Conservation (phyloP, 1,284 basidiomycete genomes). For the Marasmius oreades region DNA sequence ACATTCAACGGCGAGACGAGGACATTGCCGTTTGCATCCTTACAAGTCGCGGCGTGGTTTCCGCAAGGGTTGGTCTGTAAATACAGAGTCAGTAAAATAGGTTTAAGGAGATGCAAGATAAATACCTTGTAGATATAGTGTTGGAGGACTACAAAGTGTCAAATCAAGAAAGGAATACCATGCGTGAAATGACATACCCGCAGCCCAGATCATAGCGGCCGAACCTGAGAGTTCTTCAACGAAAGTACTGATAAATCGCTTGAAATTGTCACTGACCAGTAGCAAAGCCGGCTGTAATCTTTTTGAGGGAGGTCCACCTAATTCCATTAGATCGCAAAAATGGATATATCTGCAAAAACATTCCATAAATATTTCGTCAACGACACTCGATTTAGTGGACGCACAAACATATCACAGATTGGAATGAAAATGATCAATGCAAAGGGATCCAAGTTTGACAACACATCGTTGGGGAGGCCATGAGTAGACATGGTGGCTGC, state of each 20-base stretch:
- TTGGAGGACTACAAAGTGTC: not conserved
- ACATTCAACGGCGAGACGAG: constrained; percentile 61
- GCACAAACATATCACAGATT: constrained; percentile 38
- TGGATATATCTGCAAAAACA: constrained; percentile 60
- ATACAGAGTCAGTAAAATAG: not conserved
- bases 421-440: constrained; percentile 75
- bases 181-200: constrained; percentile 21
- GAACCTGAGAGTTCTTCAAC: constrained; percentile 18
- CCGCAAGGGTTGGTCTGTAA: constrained; percentile 58
- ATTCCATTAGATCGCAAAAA: constrained; percentile 55
- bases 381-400: not conserved
- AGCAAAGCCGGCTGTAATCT: constrained; percentile 75
- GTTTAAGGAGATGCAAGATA: not conserved
- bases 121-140: constrained; percentile 62
- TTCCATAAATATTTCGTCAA: not conserved
- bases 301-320: constrained; percentile 72
- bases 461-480: constrained; percentile 77
- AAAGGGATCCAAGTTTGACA: constrained; percentile 79
- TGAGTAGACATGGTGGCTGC: constrained; percentile 70
- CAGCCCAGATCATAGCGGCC: constrained; percentile 58
- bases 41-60: constrained; percentile 49
- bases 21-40: constrained; percentile 32
- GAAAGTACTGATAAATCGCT: not conserved
- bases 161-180: not conserved
- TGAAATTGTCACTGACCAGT: constrained; percentile 30